Conservation (phyloP, 2,329 filamentous ascomycete species). For the Trichoderma sp. region DNA sequence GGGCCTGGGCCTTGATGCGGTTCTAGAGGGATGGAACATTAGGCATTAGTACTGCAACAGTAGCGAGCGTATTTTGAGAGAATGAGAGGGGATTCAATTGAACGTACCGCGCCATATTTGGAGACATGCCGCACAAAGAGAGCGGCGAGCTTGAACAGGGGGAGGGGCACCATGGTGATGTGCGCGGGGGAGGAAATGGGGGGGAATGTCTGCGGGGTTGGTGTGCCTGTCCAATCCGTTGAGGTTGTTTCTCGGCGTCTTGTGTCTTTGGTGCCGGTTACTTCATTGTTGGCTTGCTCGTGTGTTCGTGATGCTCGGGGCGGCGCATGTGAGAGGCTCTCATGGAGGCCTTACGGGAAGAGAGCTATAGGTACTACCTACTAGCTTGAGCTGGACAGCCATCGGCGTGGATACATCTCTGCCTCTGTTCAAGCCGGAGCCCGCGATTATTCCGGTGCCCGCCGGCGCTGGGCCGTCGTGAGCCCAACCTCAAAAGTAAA, state of each 20-base stretch:
- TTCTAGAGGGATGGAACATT: slow-evolving; percentile 50
- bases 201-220: not conserved
- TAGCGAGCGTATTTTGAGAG: not conserved
- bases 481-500: not conserved
- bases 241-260: not conserved
- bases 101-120: slow-evolving; percentile 68
- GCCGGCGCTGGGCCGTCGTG: slow-evolving; percentile 1
- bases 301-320: not conserved
- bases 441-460: slow-evolving; percentile 29
- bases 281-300: not conserved
- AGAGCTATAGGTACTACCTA: not conserved
- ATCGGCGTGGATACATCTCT: not conserved
- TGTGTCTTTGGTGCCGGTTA: not conserved
- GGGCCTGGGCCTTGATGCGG: slow-evolving; percentile 65
- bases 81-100: not conserved
- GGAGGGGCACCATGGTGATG: slow-evolving; percentile 61
- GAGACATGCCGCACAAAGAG: slow-evolving; percentile 67
- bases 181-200: not conserved
- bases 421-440: slow-evolving; percentile 17
- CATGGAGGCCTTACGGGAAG: slow-evolving; percentile 16
- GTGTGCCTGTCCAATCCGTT: slow-evolving; percentile 12
- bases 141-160: slow-evolving; percentile 67
- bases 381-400: not conserved
- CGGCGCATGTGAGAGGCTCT: not conserved
- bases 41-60: slow-evolving; percentile 24